phyloP scores from a whole-genome alignment of 148 eudicot genomes.

The Tetragonia tetragonoides region DNA sequence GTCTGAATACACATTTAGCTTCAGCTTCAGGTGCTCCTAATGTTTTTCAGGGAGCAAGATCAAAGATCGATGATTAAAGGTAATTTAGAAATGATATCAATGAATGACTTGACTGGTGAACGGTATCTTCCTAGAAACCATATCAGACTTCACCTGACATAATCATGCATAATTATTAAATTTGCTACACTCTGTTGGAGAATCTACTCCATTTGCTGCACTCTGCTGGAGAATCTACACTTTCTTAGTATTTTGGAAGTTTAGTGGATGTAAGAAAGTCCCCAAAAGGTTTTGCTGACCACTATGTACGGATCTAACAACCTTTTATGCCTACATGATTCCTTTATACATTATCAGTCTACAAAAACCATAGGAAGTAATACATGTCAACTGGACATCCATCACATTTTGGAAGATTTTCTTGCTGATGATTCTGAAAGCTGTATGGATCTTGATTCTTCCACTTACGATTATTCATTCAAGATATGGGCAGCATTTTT shows the following conservation, averaged over 20 bases:
- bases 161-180: constrained; percentile 15
- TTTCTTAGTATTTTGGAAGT: constrained; percentile 17
- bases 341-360: constrained; percentile 19
- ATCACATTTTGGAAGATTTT: constrained; percentile 23
- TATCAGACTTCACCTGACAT: constrained; percentile 17
- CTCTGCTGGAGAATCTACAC: constrained; percentile 26
- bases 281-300: constrained; percentile 18
- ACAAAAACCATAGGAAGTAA: constrained; percentile 14
- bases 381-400: constrained; percentile 16
- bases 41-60: constrained; percentile 9
- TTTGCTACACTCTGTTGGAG: constrained; percentile 16
- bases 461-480: constrained; percentile 36
- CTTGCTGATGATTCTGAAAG: constrained; percentile 26
- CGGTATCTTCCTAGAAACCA: background rate
- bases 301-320: constrained; percentile 30
- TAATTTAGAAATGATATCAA: constrained; percentile 2
- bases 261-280: constrained; percentile 21
- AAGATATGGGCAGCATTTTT: constrained; percentile 30
- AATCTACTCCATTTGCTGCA: constrained; percentile 23
- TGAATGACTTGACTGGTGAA: background rate
- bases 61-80: constrained; percentile 1
- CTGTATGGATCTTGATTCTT: constrained; percentile 42
- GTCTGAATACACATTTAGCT: background rate
- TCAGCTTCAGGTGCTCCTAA: background rate
- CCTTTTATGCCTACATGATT: constrained; percentile 21